Percentiles rank a stretch among this genome's conserved stretches.
Conservation (phyloP, 495 filamentous ascomycete genomes). For the Penicillium taxi region DNA sequence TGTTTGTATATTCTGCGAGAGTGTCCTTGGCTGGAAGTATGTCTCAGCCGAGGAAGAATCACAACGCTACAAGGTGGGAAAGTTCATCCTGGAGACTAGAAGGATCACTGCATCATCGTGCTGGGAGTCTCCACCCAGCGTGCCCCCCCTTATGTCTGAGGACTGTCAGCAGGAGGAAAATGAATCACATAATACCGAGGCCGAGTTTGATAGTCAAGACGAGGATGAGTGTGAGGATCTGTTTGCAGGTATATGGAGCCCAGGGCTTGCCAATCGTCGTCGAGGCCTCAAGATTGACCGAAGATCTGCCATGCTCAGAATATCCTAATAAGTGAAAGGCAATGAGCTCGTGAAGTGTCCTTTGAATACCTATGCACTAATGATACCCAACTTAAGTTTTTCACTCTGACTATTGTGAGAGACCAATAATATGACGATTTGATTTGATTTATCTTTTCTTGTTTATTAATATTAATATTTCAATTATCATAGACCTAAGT, state of each 20-base stretch:
- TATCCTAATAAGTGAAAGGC: conserved; percentile 10
- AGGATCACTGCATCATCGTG: conserved; percentile 55
- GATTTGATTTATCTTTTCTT: too few species aligned
- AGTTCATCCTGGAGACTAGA: conserved; percentile 89
- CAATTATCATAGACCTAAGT: too few species aligned
- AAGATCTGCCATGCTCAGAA: conserved; percentile 21
- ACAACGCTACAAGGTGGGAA: conserved; percentile 90
- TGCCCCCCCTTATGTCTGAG: not conserved
- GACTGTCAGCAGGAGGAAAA: conserved; percentile 1
- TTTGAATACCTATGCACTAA: too few species aligned
- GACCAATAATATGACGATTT: too few species aligned
- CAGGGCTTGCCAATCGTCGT: conserved; percentile 57
- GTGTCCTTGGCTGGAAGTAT: conserved; percentile 88
- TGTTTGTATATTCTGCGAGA: conserved; percentile 54
- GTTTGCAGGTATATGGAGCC: conserved; percentile 80
- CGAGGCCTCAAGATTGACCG: conserved; percentile 44
- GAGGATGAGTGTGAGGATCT: conserved; percentile 94
- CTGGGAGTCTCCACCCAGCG: conserved; percentile 52
- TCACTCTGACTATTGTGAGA: too few species aligned
- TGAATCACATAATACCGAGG: conserved; percentile 17
- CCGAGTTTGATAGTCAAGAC: conserved; percentile 84
- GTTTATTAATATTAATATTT: too few species aligned
- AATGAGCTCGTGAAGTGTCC: too few species aligned
- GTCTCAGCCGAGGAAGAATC: conserved; percentile 69
- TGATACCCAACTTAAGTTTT: too few species aligned